A percentile compares a stretch with the other conserved stretches of the same genome.
Evolutionary conservation across 495 filamentous ascomycete genomes (phyloP).

Genomic region (Melanomma pulvis-pyrius): DNA sequence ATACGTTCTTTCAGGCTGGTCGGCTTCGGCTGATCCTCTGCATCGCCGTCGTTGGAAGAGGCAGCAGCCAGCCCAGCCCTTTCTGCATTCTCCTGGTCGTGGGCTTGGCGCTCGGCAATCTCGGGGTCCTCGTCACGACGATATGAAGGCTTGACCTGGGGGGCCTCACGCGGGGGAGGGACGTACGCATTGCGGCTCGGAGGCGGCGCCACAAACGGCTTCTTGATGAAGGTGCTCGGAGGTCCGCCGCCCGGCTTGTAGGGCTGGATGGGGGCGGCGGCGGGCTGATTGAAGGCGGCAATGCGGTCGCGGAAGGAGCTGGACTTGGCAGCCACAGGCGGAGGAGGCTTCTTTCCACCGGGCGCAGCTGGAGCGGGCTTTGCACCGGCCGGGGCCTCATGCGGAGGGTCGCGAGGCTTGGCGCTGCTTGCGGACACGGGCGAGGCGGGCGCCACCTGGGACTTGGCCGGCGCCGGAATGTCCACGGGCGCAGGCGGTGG

Average conservation of each 20-base stretch:
- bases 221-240: slow-evolving; percentile 80
- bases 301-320: slow-evolving; percentile 92
- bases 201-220: slow-evolving; percentile 96
- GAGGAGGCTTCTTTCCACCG: slow-evolving; percentile 47
- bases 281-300: slow-evolving; percentile 91
- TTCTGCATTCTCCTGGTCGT: slow-evolving; percentile 60
- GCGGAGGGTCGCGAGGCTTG: slow-evolving; percentile 18
- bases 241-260: slow-evolving; percentile 70
- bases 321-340: slow-evolving; percentile 80
- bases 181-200: slow-evolving; percentile 93
- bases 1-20: slow-evolving; percentile 93
- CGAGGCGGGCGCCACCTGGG: slow-evolving; percentile 23
- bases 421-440: slow-evolving; percentile 18
- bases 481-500: slow-evolving; percentile 37
- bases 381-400: slow-evolving; percentile 52
- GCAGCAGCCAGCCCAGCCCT: slow-evolving; percentile 54
- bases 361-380: slow-evolving; percentile 50
- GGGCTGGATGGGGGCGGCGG: slow-evolving; percentile 81
- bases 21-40: slow-evolving; percentile 81
- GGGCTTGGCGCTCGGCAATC: slow-evolving; percentile 61
- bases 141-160: slow-evolving; percentile 70
- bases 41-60: slow-evolving; percentile 56
- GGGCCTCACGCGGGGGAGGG: slow-evolving; percentile 66
- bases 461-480: slow-evolving; percentile 23
- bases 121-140: slow-evolving; percentile 88